Evolutionary conservation across 305 asterid genomes (phyloP).

Genomic region (Solanum chacoense): DNA sequence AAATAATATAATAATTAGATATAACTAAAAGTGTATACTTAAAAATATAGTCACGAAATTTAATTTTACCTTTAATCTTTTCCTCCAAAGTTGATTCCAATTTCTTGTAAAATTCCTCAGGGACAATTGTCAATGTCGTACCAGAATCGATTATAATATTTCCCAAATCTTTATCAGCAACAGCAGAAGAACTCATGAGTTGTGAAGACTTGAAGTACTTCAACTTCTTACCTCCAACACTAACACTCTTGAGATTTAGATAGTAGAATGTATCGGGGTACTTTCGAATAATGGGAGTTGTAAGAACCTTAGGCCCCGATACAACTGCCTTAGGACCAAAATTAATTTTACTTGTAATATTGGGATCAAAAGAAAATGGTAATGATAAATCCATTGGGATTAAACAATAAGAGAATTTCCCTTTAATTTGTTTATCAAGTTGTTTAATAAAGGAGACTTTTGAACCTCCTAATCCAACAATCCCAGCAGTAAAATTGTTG

Average conservation of each 20-base stretch:
- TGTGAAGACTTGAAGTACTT: neutral
- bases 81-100: neutral
- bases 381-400: neutral
- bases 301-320: neutral
- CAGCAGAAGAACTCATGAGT: neutral
- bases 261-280: neutral
- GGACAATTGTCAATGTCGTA: neutral
- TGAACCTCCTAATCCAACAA: conserved; percentile 42
- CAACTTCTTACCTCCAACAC: neutral
- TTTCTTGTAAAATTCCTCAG: neutral
- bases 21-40: neutral
- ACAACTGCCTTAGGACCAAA: neutral
- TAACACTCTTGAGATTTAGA: neutral
- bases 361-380: neutral
- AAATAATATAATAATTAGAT: neutral
- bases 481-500: conserved; percentile 19
- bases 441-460: conserved; percentile 27
- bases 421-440: conserved; percentile 12
- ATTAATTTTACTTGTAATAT: neutral
- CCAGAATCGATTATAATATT: neutral
- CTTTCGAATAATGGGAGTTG: neutral
- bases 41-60: accelerated
- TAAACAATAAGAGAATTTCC: conserved; percentile 38
- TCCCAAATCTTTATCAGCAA: neutral
- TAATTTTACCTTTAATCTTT: neutral